Conservation (phyloP, 2,329 filamentous ascomycete species). For the Verticillium nubilum region DNA sequence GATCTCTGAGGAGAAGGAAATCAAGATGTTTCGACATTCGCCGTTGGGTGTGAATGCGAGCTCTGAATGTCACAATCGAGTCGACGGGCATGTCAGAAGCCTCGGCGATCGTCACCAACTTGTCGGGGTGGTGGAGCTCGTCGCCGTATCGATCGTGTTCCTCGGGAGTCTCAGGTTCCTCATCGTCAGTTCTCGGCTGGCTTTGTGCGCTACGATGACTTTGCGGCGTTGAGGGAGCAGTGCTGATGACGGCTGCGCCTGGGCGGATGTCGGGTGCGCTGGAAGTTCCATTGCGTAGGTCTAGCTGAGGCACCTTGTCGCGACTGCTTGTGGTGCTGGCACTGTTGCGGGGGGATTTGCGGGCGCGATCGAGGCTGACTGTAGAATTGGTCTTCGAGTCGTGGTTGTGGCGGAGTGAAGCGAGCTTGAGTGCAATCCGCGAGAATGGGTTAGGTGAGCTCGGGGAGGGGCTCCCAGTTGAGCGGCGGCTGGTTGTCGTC, state of each 20-base stretch:
- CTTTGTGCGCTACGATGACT: background rate
- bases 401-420: constrained; percentile 2
- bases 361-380: background rate
- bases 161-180: constrained; percentile 1
- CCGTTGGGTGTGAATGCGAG: constrained; percentile 71
- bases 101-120: constrained; percentile 9
- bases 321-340: constrained; percentile 25
- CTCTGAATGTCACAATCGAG: constrained; percentile 34
- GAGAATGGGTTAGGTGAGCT: constrained; percentile 12
- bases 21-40: constrained; percentile 77
- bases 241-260: background rate
- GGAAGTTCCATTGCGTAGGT: background rate
- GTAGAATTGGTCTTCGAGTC: background rate
- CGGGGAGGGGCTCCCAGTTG: background rate
- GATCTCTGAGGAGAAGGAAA: constrained; percentile 82
- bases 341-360: constrained; percentile 9
- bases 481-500: background rate
- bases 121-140: constrained; percentile 3
- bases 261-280: background rate
- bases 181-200: background rate
- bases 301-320: constrained; percentile 19
- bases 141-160: background rate
- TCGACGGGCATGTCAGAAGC: constrained; percentile 16
- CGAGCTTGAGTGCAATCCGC: constrained; percentile 9
- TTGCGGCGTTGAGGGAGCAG: background rate